Conservation (phyloP, 805 yeast genomes). For the Metschnikowia colocasiae region DNA sequence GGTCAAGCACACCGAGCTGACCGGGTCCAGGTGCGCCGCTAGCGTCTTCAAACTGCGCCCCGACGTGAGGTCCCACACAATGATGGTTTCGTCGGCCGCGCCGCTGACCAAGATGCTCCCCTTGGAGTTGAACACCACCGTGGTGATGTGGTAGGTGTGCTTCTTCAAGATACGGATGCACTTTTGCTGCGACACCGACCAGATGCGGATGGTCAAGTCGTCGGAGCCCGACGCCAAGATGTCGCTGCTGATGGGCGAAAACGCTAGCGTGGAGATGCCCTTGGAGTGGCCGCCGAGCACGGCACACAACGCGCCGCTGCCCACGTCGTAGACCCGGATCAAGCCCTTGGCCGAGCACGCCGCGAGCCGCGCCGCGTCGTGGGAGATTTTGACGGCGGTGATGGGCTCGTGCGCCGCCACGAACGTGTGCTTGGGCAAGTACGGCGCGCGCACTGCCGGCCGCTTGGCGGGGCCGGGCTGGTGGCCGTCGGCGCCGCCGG, state of each 20-base stretch:
- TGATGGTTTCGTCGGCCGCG: slow-evolving; percentile 84
- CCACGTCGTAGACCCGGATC: slow-evolving; percentile 25
- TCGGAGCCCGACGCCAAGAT: slow-evolving; percentile 83
- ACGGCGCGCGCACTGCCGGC: too few species aligned
- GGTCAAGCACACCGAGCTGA: slow-evolving; percentile 68
- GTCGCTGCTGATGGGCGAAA: slow-evolving; percentile 66
- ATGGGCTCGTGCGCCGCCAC: slow-evolving; percentile 11
- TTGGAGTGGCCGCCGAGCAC: slow-evolving; percentile 54
- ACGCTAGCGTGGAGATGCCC: slow-evolving; percentile 73
- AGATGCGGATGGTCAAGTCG: slow-evolving; percentile 73
- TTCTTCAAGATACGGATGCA: slow-evolving; percentile 56
- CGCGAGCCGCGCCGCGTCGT: slow-evolving; percentile 58
- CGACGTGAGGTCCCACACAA: slow-evolving; percentile 79
- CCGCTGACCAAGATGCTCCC: slow-evolving; percentile 82
- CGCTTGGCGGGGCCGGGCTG: too few species aligned
- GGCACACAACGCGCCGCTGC: slow-evolving; percentile 16
- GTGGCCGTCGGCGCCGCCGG: too few species aligned
- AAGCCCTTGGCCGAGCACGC: slow-evolving; percentile 36
- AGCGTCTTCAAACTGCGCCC: slow-evolving; percentile 73
- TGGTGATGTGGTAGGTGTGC: slow-evolving; percentile 81
- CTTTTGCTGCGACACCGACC: slow-evolving; percentile 55
- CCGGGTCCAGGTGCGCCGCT: slow-evolving; percentile 92
- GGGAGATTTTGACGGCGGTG: slow-evolving; percentile 57
- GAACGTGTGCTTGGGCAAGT: slow-evolving; percentile 13
- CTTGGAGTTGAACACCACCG: slow-evolving; percentile 63